Evolutionary conservation across 345 rosid genomes (phyloP).

Genomic region (Triadica sebifera): DNA sequence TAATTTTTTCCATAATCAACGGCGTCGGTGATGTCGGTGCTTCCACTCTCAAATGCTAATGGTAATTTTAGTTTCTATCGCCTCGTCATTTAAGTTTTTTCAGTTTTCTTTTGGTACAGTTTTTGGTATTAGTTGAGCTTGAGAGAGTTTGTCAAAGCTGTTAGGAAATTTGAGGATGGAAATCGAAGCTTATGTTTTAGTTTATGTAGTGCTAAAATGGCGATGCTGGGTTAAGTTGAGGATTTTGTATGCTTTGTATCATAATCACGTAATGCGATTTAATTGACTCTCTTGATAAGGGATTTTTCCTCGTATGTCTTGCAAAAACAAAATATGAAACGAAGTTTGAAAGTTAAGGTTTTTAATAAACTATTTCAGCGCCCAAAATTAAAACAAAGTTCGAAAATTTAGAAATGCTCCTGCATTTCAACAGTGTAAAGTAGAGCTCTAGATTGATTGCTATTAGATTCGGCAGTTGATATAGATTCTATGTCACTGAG

Average conservation of each 20-base stretch:
- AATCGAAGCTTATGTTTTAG: not conserved
- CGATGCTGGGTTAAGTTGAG: not conserved
- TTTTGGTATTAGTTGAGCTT: not conserved
- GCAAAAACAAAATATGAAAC: not conserved
- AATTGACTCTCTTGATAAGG: not conserved
- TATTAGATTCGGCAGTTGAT: not conserved
- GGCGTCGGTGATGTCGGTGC: constrained; percentile 68
- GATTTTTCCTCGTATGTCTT: not conserved
- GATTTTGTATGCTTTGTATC: not conserved
- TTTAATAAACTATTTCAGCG: not conserved
- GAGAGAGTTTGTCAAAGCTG: constrained; percentile 7
- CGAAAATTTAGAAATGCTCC: not conserved
- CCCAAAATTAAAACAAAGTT: not conserved
- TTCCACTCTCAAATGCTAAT: constrained; percentile 22
- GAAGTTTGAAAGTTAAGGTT: not conserved
- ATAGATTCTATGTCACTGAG: not conserved
- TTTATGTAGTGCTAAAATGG: constrained; percentile 1
- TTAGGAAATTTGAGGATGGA: constrained; percentile 5
- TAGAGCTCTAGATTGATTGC: not conserved
- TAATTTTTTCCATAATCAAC: constrained; percentile 15
- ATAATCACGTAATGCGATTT: not conserved
- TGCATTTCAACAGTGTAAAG: not conserved
- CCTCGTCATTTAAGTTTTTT: not conserved
- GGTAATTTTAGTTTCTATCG: constrained; percentile 31
- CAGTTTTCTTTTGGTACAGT: constrained; percentile 12